Evolutionary conservation across 805 yeast species (phyloP), one percentile per base, ranked within the genome.

Genomic region (Candida cerambycidarum): DNA sequence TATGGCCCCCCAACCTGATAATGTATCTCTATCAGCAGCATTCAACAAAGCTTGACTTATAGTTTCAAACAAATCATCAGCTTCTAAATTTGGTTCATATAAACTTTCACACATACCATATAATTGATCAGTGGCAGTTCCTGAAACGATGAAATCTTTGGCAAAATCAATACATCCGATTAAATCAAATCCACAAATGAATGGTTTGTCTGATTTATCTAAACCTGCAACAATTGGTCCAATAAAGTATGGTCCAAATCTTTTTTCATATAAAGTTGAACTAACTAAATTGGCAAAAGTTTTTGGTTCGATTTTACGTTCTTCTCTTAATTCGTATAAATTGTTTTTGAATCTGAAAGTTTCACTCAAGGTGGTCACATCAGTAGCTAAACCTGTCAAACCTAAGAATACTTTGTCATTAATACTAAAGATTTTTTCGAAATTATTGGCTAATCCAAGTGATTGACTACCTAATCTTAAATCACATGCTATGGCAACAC

Each of bases 21-120:
- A 75, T 5, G 97, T 96, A 67, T 93, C 99, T 75, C 99, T 85
- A 66, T 93, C 99, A 28, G 86, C 95, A 14, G 97, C 98, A 62
- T 86, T 89, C 71, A 93, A 72, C 46, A 93, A 71, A 1, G 97
- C 92, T 67, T 93, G 99, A 54, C 95, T 82, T 52, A 89, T 85
- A 31, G 98, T 92, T 66, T 93, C 98, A 60, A 93, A 93, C 54
- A 93, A 73, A 64, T 93, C 97, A 53, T 93, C 98, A 5, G 98
- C 89, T 62, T 81, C 97, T 54, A 95, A 73, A 58, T 86, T 73
- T 32, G 98, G 97, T 67, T 93, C 98, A 67, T 89, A 95, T 45
- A 93, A 74, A 10, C 95, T 79, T 70, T 93, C 99, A 69, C 99
- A 95, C 97, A 93, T 92, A 65, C 99, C 99, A 61, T 84, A 93